Conservation (phyloP, 345 rosid species). For the Sisymbrium irio region DNA sequence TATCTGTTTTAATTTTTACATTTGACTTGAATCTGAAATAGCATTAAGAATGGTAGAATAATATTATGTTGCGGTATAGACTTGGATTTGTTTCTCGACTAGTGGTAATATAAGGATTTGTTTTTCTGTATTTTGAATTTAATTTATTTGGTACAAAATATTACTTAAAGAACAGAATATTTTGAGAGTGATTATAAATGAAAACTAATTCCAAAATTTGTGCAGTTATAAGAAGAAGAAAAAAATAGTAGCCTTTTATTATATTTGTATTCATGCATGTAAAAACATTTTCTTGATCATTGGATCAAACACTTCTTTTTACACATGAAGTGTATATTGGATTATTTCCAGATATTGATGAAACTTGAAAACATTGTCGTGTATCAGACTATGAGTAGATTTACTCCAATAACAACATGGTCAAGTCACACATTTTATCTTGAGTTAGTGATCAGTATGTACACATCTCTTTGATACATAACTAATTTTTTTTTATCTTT, state of each 20-base stretch:
- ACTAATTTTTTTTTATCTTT: background rate
- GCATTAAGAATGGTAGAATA: background rate
- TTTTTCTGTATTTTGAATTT: no score
- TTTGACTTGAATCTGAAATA: no score
- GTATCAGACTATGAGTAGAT: no score
- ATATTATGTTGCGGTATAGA: background rate
- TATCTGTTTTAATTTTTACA: no score
- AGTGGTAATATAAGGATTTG: no score
- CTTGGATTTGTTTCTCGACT: no score
- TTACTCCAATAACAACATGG: background rate
- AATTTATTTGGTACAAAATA: no score
- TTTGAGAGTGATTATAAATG: no score
- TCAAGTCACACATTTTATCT: constrained; percentile 2
- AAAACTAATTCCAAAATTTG: no score
- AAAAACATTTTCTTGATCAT: background rate
- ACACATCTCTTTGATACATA: background rate
- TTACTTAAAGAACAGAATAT: no score
- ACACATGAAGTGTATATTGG: background rate
- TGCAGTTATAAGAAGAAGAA: no score
- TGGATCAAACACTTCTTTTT: background rate
- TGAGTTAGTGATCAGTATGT: background rate
- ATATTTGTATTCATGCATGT: background rate
- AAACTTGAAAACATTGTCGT: background rate
- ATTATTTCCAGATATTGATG: background rate
- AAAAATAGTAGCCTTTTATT: no score